These are phyloP conservation scores for Forsythia viridissima DNA, from an alignment of 257 asterid species.

Conservation along the genomic window DNA sequence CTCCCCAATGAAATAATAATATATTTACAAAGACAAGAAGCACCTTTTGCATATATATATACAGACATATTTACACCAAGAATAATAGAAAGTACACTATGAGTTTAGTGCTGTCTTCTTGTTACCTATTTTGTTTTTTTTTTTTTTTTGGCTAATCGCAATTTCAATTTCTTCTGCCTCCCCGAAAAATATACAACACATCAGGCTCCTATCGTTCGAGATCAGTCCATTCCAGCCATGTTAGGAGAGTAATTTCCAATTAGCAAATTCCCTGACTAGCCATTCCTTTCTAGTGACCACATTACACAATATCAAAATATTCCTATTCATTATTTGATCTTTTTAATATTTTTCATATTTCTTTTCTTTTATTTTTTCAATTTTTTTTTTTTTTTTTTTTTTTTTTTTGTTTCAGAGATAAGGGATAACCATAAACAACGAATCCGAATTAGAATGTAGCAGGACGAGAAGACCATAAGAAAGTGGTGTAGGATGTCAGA, in stretches of 20 bases:
- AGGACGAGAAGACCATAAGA: conserved; percentile 10
- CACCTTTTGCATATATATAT: conserved; percentile 1
- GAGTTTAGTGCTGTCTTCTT: not conserved
- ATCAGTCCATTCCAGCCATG: not conserved
- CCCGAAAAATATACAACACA: not conserved
- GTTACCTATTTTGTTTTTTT: not conserved
- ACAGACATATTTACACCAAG: conserved; percentile 30
- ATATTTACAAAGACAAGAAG: conserved; percentile 25
- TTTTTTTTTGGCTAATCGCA: not conserved
- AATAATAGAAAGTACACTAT: conserved; percentile 20
- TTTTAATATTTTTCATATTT: not conserved
- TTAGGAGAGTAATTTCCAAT: not conserved
- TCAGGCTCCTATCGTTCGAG: not conserved
- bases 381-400: not conserved
- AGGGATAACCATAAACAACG: not conserved
- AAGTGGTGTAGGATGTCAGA: conserved; percentile 5
- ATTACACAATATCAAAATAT: not conserved
- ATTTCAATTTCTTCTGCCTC: not conserved
- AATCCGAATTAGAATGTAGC: conserved; percentile 12
- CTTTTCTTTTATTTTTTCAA: no score
- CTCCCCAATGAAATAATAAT: not conserved
- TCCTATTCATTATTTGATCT: conserved; percentile 1
- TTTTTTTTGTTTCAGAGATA: not conserved
- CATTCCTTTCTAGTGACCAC: no score
- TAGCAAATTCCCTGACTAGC: not conserved